Conservation (phyloP, 2,329 filamentous ascomycete species). For the Ophiosphaerella korrae region DNA sequence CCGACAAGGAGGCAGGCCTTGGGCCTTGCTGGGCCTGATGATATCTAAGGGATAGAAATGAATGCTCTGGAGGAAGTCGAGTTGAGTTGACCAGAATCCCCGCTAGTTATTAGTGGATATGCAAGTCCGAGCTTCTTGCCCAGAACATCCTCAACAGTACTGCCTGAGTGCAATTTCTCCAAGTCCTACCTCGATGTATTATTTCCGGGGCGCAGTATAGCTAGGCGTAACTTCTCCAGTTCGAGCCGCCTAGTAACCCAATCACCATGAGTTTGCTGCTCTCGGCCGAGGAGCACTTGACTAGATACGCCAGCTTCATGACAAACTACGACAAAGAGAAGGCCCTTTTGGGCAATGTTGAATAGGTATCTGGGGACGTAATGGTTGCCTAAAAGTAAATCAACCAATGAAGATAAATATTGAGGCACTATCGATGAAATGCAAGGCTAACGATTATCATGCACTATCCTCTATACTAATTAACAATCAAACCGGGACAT, state of each 20-base stretch:
- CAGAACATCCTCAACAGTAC: background rate
- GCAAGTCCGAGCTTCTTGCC: background rate
- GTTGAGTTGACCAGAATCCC: background rate
- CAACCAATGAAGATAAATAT: background rate
- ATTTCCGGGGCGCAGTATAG: background rate
- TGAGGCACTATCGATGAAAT: background rate
- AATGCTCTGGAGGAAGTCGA: background rate
- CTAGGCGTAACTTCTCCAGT: background rate
- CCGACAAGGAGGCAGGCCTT: conserved; percentile 70
- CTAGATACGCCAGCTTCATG: background rate
- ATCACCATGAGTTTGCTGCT: background rate
- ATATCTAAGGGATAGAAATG: conserved; percentile 49
- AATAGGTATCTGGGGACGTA: background rate
- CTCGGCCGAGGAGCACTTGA: conserved; percentile 1
- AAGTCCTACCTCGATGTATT: background rate
- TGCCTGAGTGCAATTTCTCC: background rate
- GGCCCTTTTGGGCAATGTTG: no score
- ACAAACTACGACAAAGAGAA: background rate
- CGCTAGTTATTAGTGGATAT: background rate
- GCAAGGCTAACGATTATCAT: no score
- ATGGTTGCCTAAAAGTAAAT: background rate
- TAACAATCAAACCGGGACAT: background rate
- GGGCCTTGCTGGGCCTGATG: conserved; percentile 64
- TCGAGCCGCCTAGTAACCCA: background rate
- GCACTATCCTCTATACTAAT: background rate